phyloP scores from a whole-genome alignment of 2,329 filamentous ascomycete species.

The Parascedosporium putredinis region DNA sequence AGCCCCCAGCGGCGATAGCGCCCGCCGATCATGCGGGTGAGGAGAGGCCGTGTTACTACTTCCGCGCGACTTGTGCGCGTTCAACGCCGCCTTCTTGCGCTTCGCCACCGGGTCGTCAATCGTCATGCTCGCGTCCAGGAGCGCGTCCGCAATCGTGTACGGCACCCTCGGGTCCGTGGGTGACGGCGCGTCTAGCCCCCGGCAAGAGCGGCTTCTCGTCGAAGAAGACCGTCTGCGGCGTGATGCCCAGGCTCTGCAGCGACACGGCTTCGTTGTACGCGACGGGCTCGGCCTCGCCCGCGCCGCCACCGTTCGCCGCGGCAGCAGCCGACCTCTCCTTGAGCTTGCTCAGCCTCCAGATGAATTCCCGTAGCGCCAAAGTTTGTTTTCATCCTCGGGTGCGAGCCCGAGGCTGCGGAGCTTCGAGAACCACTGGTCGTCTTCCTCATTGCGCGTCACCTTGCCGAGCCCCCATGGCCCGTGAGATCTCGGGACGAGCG shows the following conservation, averaged over 20 bases:
- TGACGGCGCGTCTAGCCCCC: conserved; percentile 18
- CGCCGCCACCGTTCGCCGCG: too few species aligned
- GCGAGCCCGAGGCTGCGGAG: conserved; percentile 75
- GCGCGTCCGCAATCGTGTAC: conserved; percentile 80
- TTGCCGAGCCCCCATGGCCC: conserved; percentile 48
- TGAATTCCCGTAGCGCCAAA: conserved; percentile 81
- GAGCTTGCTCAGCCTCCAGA: conserved; percentile 73
- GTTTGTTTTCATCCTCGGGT: conserved; percentile 77
- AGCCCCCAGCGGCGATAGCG: conserved; percentile 19
- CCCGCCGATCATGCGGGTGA: conserved; percentile 3
- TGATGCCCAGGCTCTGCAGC: conserved; percentile 65
- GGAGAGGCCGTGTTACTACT: conserved; percentile 26
- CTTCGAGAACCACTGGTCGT: conserved; percentile 84
- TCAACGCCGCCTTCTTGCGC: conserved; percentile 40
- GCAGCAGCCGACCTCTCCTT: conserved; percentile 51
- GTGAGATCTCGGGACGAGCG: conserved; percentile 46
- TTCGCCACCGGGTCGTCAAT: conserved; percentile 59
- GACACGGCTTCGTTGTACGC: conserved; percentile 56
- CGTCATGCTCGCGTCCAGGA: conserved; percentile 83
- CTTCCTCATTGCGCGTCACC: conserved; percentile 73
- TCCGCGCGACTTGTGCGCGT: conserved; percentile 37
- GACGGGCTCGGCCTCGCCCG: conserved; percentile 20
- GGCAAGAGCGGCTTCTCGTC: conserved; percentile 57
- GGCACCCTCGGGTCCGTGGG: conserved; percentile 30
- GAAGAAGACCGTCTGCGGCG: conserved; percentile 84